Base-by-base conservation (phyloP, 1,284 basidiomycete genomes). In the Heterobasidion occidentale region DNA sequence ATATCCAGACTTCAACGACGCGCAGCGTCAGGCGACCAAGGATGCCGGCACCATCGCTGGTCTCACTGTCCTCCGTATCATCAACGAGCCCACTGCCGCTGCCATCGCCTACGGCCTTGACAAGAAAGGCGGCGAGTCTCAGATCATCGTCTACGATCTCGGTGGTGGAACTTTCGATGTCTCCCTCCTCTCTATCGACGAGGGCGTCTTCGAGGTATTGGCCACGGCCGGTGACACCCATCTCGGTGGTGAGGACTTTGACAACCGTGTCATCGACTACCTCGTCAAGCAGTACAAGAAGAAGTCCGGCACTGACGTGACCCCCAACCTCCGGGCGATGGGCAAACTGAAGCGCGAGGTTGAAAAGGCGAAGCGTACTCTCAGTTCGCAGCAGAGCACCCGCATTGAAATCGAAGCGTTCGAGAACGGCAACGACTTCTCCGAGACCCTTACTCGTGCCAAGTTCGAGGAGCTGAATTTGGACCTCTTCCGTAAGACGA, bases 381-480 rank as follows among this genome's bases (percentile, higher is more conserved):
- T 99, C 56, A 98, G 86, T 36, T 79, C 75, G 66, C 86, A 89
- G 71, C 84, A 86, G 78, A 80, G 77, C 57, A 84, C 83, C 60
- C 81, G 81, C 69, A 77, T 90, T 64, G 87, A 90, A 68, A 87
- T 90, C 62, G 87, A 90, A 71, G 77, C 80, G 19, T 98, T 99
- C 76, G 96, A 96, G 74, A 85, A 81, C 66, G 96, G 96, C 66
- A 94, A 97, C 68, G 96, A 99, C 78, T 93, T 98, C 69, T 92
- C 93, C 44, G 95, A 98, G 81, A 93, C 94, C 14, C 83, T 98
- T 47, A 98, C 96, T 59, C 87, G 95, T 59, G 94, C 96, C 77
- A 98, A 98, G 77, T 98, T 99, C 70, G 96, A 98, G 75, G 95
- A 98, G 74, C 80, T 98, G 66, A 98, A 98, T 86, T 90, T 97